Percentiles rank a stretch among this genome's conserved stretches.
Evolutionary conservation across 768 basidiomycete species (phyloP).

Genomic region (Strobilomyces dryophilus): DNA sequence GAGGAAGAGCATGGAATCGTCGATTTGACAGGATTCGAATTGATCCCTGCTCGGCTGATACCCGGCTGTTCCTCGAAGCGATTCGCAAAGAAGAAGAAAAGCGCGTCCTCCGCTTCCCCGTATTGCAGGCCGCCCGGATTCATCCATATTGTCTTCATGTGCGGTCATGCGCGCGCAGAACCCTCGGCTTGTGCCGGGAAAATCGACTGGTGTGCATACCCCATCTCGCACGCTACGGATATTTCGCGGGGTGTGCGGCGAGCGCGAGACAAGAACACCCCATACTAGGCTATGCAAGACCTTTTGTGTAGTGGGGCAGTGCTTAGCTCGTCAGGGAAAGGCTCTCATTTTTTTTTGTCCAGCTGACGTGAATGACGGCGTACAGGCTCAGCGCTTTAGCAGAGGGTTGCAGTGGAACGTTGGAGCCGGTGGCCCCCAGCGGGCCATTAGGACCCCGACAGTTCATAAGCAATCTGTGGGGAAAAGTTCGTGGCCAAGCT

Average conservation of each 20-base stretch:
- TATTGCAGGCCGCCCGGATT: not conserved
- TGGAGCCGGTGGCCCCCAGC: not conserved
- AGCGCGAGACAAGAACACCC: not conserved
- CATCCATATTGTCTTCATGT: not conserved
- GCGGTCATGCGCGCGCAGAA: not conserved
- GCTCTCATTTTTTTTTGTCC: not conserved
- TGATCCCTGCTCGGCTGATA: not conserved
- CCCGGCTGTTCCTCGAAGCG: not conserved
- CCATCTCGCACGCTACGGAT: not conserved
- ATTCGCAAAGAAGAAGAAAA: not conserved
- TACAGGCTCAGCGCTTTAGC: not conserved
- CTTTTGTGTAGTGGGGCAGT: not conserved
- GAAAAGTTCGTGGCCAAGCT: not conserved
- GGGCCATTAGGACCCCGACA: not conserved
- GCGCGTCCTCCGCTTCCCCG: not conserved
- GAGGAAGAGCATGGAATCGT: not conserved
- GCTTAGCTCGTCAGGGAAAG: constrained; percentile 1
- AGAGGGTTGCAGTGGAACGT: constrained; percentile 3
- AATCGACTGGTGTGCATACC: not conserved
- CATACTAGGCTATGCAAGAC: not conserved
- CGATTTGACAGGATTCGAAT: not conserved
- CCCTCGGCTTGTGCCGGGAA: not conserved
- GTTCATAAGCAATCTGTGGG: not conserved
- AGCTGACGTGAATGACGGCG: constrained; percentile 19
- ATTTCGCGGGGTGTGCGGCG: not conserved